Conservation (phyloP, 495 filamentous ascomycete genomes). For the Aspergillus incahuasiensis region DNA sequence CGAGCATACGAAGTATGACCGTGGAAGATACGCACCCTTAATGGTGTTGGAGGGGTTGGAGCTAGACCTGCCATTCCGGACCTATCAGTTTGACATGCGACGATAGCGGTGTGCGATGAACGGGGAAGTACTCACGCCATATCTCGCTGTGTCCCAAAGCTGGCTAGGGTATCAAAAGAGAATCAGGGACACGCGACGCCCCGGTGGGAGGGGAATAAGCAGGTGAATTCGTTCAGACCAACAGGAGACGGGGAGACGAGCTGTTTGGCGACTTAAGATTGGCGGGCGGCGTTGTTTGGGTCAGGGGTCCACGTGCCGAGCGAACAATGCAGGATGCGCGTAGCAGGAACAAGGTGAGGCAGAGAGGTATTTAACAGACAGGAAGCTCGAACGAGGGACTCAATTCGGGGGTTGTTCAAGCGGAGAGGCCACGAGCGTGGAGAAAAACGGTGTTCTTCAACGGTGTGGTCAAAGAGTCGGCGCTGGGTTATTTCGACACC, state of each 20-base stretch:
- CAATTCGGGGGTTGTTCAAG: background rate
- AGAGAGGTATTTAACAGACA: background rate
- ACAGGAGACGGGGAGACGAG: conserved; percentile 8
- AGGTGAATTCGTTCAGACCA: conserved; percentile 12
- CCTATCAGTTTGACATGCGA: conserved; percentile 17
- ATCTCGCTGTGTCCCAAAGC: conserved; percentile 20
- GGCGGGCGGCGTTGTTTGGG: conserved; percentile 24
- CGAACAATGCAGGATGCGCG: conserved; percentile 11
- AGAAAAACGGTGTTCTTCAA: conserved; percentile 2
- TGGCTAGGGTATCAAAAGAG: background rate
- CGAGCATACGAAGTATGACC: background rate
- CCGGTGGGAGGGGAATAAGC: conserved; percentile 28
- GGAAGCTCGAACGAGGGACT: background rate
- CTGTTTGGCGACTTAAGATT: conserved; percentile 9
- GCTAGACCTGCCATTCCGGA: conserved; percentile 30
- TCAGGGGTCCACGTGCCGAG: conserved; percentile 30
- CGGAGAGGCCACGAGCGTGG: conserved; percentile 10
- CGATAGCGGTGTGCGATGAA: conserved; percentile 8
- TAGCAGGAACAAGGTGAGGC: conserved; percentile 3
- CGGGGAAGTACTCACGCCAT: conserved; percentile 45
- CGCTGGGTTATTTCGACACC: conserved; percentile 7
- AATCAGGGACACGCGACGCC: conserved; percentile 17
- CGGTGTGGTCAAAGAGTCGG: conserved; percentile 3
- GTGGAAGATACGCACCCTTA: conserved; percentile 53
- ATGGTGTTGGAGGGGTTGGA: conserved; percentile 62